Evolutionary conservation across 139 green algal species (phyloP).

Genomic region (Chlamydomonas schloesseri): DNA sequence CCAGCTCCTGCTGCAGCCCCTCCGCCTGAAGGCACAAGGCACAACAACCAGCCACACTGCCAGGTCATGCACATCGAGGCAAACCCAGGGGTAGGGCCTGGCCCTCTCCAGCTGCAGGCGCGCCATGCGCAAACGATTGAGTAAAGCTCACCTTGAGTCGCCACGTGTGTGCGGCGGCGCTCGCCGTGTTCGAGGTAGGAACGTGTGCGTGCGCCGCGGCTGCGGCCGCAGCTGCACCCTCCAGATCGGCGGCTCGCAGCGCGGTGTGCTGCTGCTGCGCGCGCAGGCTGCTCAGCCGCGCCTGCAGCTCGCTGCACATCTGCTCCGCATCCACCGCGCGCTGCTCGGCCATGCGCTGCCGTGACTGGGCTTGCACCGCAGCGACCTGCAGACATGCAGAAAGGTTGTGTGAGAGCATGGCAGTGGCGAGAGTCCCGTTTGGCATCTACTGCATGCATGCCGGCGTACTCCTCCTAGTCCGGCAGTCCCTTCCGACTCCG

Average conservation of each 20-base stretch:
- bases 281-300: slow-evolving; percentile 2
- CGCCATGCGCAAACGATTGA: too few species aligned
- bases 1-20: slow-evolving; percentile 47
- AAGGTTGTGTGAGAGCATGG: too few species aligned
- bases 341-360: slow-evolving; percentile 44
- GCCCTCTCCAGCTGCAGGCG: too few species aligned
- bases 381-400: neutral
- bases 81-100: too few species aligned
- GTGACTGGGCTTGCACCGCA: slow-evolving; percentile 30
- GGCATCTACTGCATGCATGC: too few species aligned
- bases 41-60: too few species aligned
- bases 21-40: slow-evolving; percentile 11
- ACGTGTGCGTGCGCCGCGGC: neutral
- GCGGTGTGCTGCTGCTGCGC: neutral
- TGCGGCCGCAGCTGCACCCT: too few species aligned
- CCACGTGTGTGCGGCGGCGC: neutral
- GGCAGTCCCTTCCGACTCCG: too few species aligned
- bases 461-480: too few species aligned
- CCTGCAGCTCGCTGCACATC: slow-evolving; percentile 32
- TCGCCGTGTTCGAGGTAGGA: neutral
- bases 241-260: neutral
- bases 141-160: neutral
- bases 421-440: too few species aligned
- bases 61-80: too few species aligned
- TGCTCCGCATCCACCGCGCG: slow-evolving; percentile 30